These are phyloP conservation scores for Dichotomopilus funicola DNA, from an alignment of 2,329 filamentous ascomycete genomes.

Conservation along the genomic window DNA sequence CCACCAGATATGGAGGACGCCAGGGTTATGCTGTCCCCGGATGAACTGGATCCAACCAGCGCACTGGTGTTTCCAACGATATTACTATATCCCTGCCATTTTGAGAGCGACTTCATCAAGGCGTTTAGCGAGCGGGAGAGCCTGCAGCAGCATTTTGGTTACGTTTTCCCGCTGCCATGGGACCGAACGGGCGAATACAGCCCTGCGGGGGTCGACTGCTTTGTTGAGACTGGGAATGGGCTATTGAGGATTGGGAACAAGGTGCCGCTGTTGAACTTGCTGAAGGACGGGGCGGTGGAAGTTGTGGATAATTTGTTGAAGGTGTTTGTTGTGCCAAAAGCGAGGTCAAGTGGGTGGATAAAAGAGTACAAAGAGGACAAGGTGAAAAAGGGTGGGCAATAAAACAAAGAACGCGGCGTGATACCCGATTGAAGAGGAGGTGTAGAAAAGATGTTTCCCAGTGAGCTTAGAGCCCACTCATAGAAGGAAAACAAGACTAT, in stretches of 20 bases:
- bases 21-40: constrained; percentile 58
- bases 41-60: constrained; percentile 67
- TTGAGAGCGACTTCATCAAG: constrained; percentile 88
- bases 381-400: constrained; percentile 26
- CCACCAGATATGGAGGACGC: constrained; percentile 88
- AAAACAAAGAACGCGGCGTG: neutral
- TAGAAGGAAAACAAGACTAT: too few species aligned
- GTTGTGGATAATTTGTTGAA: constrained; percentile 79
- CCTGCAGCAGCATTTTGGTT: constrained; percentile 70
- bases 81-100: constrained; percentile 74
- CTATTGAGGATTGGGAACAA: constrained; percentile 88
- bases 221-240: constrained; percentile 73
- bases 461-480: too few species aligned
- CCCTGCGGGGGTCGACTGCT: constrained; percentile 66
- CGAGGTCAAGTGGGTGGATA: constrained; percentile 67
- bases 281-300: constrained; percentile 72
- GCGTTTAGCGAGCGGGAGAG: constrained; percentile 71
- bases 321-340: constrained; percentile 74
- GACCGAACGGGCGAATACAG: constrained; percentile 64
- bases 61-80: constrained; percentile 70
- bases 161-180: constrained; percentile 87
- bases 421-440: neutral
- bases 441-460: neutral
- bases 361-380: constrained; percentile 76
- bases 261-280: constrained; percentile 65